Evolutionary conservation across 192 early-diverging fungal genomes (phyloP), one percentile per base, ranked within the genome.

Genomic region (Obelidium mucronatum): DNA sequence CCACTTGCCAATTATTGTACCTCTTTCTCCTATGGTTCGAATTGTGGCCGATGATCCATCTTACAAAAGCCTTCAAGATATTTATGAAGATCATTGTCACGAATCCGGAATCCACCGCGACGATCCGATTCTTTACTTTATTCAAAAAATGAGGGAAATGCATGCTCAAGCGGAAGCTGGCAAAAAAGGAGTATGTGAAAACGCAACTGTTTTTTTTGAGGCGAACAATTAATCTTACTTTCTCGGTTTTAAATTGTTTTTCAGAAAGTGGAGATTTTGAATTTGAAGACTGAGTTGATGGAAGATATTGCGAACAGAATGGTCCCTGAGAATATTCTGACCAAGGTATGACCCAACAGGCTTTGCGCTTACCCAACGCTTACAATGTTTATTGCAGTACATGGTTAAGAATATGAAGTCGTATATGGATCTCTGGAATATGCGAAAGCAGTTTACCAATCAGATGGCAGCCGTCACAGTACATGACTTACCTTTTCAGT

Each of bases 31-130:
- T 3, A 92, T 96, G 74, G 90, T 97, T 35, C 93, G 98, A 11
- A 86, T 99, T 24, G 91, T 99, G 2, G 88, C 95, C 80, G 96
- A 98, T 80, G 95, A 97, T 78, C 88, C 95, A 3, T 93, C 93
- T 15, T 92, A 97, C 61, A 88, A 90, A 31, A 93, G 94, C 6
- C 80, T 99, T 30, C 94, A 98, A 74, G 94, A 97, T 53, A 92
- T 99, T 44, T 99, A 93, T 80, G 96, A 97, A 80, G 86, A 92
- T 30, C 89, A 98, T 73, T 97, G 96, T 58, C 85, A 88, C 42
- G 83, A 80, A 56, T 79, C 78, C 44, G 89, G 91, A 24, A 90
- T 92, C 31, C 87, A 93, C 70, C 96, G 95, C 78, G 96, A 98
- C 78, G 94, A 93, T 53, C 93, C 95, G 0, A 91, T 93, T 34